These are phyloP conservation scores for Anisogramma anomala DNA, from an alignment of 2,329 filamentous ascomycete genomes.

Conservation along the genomic window DNA sequence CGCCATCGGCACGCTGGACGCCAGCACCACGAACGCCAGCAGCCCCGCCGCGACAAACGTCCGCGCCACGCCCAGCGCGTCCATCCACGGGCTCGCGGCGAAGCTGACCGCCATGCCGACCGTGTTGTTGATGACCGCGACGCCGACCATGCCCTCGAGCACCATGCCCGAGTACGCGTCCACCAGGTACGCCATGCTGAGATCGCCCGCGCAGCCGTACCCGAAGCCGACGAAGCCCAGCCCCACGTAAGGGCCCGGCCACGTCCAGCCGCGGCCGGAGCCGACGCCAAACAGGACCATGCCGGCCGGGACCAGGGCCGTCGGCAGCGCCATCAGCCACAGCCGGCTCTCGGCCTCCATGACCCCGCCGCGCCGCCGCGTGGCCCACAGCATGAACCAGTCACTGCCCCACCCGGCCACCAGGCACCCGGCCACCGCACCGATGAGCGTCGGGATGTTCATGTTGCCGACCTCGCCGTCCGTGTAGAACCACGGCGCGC, in stretches of 20 bases:
- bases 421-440: constrained; percentile 17
- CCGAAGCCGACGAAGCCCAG: constrained; percentile 34
- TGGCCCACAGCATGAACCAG: constrained; percentile 21
- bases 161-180: constrained; percentile 36
- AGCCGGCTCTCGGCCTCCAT: constrained; percentile 23
- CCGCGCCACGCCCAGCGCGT: constrained; percentile 4
- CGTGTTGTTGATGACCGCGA: constrained; percentile 27
- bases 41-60: constrained; percentile 31
- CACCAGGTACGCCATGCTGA: constrained; percentile 35
- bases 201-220: constrained; percentile 31
- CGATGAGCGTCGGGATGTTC: constrained; percentile 21
- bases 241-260: constrained; percentile 33
- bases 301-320: constrained; percentile 31
- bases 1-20: constrained; percentile 42
- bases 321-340: constrained; percentile 22
- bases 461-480: constrained; percentile 21
- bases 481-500: constrained; percentile 22
- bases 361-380: constrained; percentile 22
- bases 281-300: constrained; percentile 40
- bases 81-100: constrained; percentile 13
- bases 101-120: constrained; percentile 13
- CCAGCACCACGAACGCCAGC: constrained; percentile 38
- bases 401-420: constrained; percentile 23
- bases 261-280: constrained; percentile 31
- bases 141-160: constrained; percentile 37